A percentile compares a stretch with the other conserved stretches of the same genome.
phyloP scores from a whole-genome alignment of 257 asterid genomes.

The Solanum sejunctum region DNA sequence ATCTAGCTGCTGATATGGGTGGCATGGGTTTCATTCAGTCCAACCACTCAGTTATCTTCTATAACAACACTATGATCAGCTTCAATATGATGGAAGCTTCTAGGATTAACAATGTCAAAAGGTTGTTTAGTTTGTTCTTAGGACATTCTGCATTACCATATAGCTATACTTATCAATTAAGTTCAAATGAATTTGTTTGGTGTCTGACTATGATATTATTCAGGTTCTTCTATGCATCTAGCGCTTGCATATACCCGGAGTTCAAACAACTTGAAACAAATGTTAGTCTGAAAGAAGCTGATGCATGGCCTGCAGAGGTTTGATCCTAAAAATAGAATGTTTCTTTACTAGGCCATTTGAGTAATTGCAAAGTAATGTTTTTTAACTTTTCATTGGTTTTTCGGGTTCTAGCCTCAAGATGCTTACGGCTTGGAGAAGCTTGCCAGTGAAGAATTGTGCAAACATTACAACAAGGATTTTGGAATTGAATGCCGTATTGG shows the following conservation, averaged over 20 bases:
- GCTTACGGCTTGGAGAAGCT: constrained; percentile 89
- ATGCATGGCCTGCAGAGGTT: constrained; percentile 99
- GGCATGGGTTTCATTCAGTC: constrained; percentile 98
- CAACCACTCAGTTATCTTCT: constrained; percentile 86
- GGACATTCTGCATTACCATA: neutral
- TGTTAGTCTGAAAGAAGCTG: constrained; percentile 90
- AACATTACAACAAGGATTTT: constrained; percentile 90
- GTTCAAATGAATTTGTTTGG: neutral
- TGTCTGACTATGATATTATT: neutral
- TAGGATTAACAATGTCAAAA: constrained; percentile 63
- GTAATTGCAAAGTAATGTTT: neutral
- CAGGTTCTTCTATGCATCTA: constrained; percentile 92
- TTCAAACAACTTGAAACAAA: constrained; percentile 86
- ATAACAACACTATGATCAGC: constrained; percentile 87
- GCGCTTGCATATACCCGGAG: constrained; percentile 91
- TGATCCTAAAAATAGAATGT: neutral
- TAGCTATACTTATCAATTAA: neutral
- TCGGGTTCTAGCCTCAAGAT: constrained; percentile 70
- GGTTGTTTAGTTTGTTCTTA: constrained; percentile 18
- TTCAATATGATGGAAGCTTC: constrained; percentile 93
- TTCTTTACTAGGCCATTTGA: neutral
- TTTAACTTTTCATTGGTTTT: neutral
- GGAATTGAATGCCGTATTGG: constrained; percentile 91
- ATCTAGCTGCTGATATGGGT: constrained; percentile 95
- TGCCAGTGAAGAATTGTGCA: constrained; percentile 77